These are phyloP conservation scores for Aspergillus sp. DNA, from an alignment of 2,329 filamentous ascomycete species.

Conservation along the genomic window DNA sequence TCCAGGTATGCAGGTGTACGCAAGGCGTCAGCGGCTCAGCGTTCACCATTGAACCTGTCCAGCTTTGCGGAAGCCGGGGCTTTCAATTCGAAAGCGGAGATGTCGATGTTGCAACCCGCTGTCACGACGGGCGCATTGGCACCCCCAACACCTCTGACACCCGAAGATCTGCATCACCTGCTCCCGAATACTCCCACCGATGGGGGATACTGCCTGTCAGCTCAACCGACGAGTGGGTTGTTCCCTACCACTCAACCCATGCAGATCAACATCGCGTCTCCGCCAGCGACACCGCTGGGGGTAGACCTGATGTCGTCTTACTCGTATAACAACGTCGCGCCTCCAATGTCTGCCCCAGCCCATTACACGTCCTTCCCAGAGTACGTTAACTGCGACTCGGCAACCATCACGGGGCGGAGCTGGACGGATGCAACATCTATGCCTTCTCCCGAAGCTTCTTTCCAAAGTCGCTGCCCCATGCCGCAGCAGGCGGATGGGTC, in stretches of 20 bases:
- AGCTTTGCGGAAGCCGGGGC: constrained; percentile 44
- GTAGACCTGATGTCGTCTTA: constrained; percentile 37
- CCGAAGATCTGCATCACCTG: constrained; percentile 41
- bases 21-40: constrained; percentile 44
- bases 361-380: constrained; percentile 44
- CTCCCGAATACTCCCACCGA: constrained; percentile 40
- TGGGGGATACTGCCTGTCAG: constrained; percentile 35
- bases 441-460: constrained; percentile 40
- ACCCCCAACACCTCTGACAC: constrained; percentile 44
- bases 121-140: constrained; percentile 35
- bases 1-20: constrained; percentile 46
- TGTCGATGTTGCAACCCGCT: constrained; percentile 32
- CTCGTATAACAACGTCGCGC: constrained; percentile 35
- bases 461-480: constrained; percentile 32
- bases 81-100: constrained; percentile 34
- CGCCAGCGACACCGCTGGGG: constrained; percentile 42
- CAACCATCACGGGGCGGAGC: constrained; percentile 38
- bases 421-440: constrained; percentile 41
- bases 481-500: constrained; percentile 34
- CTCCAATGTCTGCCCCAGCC: constrained; percentile 43
- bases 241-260: constrained; percentile 39
- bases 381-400: constrained; percentile 37
- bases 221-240: constrained; percentile 30
- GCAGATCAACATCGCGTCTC: constrained; percentile 43
- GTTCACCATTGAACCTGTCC: constrained; percentile 46